phyloP scores from a whole-genome alignment of 2,329 filamentous ascomycete genomes.

The Botrytis tulipae region DNA sequence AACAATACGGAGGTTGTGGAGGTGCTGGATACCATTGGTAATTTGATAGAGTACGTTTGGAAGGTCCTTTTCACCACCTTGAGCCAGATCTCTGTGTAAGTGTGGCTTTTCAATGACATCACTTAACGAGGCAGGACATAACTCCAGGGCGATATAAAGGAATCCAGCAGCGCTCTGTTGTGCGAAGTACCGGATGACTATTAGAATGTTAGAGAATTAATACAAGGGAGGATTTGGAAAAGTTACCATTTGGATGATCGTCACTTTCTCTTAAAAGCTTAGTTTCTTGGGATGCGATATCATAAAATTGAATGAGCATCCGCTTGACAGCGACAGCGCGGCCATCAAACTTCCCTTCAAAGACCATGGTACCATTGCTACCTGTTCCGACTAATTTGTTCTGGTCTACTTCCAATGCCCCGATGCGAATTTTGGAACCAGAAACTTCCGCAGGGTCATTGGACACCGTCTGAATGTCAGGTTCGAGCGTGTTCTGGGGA shows the following conservation, averaged over 20 bases:
- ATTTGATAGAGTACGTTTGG: constrained; percentile 84
- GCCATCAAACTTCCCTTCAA: constrained; percentile 90
- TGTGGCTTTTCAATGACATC: constrained; percentile 81
- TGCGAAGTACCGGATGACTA: constrained; percentile 92
- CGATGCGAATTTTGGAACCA: constrained; percentile 59
- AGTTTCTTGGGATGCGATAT: constrained; percentile 92
- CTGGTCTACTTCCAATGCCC: constrained; percentile 62
- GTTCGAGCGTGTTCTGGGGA: constrained; percentile 53
- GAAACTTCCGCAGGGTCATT: constrained; percentile 60
- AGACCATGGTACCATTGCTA: constrained; percentile 96
- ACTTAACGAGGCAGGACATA: constrained; percentile 89
- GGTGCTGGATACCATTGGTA: constrained; percentile 80
- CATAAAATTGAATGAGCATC: constrained; percentile 94
- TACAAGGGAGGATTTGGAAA: neutral
- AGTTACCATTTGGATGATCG: constrained; percentile 78
- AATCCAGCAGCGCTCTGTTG: constrained; percentile 87
- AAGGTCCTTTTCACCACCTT: constrained; percentile 71
- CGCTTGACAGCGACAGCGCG: constrained; percentile 93
- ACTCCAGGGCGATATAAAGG: constrained; percentile 91
- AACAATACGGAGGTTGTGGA: constrained; percentile 90
- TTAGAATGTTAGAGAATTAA: constrained; percentile 32
- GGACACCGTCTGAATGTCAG: constrained; percentile 58
- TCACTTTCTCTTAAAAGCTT: constrained; percentile 88
- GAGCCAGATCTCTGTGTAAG: constrained; percentile 65
- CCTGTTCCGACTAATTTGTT: constrained; percentile 69